Evolutionary conservation across 768 basidiomycete species (phyloP), one percentile per base, ranked within the genome.

Genomic region (Boletus patriciae): DNA sequence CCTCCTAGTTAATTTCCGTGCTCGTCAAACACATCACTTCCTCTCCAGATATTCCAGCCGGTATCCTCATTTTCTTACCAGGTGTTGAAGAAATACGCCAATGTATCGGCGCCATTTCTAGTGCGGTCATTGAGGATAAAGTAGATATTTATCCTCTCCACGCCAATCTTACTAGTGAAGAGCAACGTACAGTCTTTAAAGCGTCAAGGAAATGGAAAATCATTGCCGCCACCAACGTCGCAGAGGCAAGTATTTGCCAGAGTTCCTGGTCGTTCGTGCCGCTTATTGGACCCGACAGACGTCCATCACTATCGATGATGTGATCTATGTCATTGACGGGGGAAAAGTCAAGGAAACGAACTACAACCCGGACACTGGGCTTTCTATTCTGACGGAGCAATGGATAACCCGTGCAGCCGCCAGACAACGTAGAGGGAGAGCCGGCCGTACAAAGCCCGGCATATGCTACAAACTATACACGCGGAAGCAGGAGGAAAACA

Each of bases 401-500:
- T 92, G 90, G 85, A 79, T 88, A 51, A 85, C 84, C 8, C 82
- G 80, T 56, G 94, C 94, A 1, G 88, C 90, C 4, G 90, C 87
- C 3, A 78, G 83, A 57, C 95, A 98, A 66, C 78, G 95, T 53
- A 77, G 94, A 58, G 95, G 95, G 57, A 84, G 95, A 66, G 94
- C 95, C 2, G 95, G 95, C 23, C 83, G 95, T 52, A 94, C 90
- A 3, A 84, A 81, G 56, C 84, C 88, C 1, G 92, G 91, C 0
- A 70, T 83, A 53, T 97, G 94, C 72, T 97, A 88, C 74, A 97
- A 94, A 73, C 75, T 97, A 5, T 97, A 89, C 69, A 93, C 91
- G 1, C 78, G 82, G 47, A 81, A 79, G 65, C 86, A 86, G 57
- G 89, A 91, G 71, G 74, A 77, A 41, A 80, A 78, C 41, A 85